phyloP scores from a whole-genome alignment of 2,329 filamentous ascomycete genomes.

The Curvularia spicifera region DNA sequence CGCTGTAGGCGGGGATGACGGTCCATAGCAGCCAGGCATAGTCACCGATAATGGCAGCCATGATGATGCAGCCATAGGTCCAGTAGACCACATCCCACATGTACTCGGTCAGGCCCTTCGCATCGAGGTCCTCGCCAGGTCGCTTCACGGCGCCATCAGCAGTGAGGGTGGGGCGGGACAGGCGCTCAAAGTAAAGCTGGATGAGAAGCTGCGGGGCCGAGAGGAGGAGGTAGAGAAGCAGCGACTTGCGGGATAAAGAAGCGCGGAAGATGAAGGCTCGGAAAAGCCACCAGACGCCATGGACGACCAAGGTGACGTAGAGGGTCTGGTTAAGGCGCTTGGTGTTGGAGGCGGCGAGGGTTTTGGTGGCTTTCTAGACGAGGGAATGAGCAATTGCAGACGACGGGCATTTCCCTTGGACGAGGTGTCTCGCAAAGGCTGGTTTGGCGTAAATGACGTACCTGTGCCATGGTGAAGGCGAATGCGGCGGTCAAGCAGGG shows the following conservation, averaged over 20 bases:
- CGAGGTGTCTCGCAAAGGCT: neutral
- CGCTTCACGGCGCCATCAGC: constrained; percentile 67
- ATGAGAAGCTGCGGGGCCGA: constrained; percentile 77
- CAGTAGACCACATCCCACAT: constrained; percentile 98
- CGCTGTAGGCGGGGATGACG: constrained; percentile 56
- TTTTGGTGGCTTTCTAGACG: constrained; percentile 59
- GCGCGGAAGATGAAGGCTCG: constrained; percentile 69
- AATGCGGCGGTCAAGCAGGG: neutral
- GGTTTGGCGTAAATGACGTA: neutral
- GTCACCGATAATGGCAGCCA: constrained; percentile 81
- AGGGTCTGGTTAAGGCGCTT: constrained; percentile 81
- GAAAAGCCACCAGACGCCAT: constrained; percentile 75
- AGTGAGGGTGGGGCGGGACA: constrained; percentile 78
- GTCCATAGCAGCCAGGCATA: constrained; percentile 72
- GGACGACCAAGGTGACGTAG: constrained; percentile 73
- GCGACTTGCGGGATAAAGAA: constrained; percentile 59
- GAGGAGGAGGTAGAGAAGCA: constrained; percentile 73
- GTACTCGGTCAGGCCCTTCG: constrained; percentile 90
- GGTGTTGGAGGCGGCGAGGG: constrained; percentile 78
- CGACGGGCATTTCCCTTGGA: neutral
- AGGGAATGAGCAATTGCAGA: constrained; percentile 6
- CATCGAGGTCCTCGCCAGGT: constrained; percentile 85
- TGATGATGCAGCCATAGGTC: constrained; percentile 78
- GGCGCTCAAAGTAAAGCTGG: constrained; percentile 83
- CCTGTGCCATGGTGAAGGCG: constrained; percentile 15